Evolutionary conservation across 345 rosid species (phyloP).

Genomic region (Arabidopsis suecica): DNA sequence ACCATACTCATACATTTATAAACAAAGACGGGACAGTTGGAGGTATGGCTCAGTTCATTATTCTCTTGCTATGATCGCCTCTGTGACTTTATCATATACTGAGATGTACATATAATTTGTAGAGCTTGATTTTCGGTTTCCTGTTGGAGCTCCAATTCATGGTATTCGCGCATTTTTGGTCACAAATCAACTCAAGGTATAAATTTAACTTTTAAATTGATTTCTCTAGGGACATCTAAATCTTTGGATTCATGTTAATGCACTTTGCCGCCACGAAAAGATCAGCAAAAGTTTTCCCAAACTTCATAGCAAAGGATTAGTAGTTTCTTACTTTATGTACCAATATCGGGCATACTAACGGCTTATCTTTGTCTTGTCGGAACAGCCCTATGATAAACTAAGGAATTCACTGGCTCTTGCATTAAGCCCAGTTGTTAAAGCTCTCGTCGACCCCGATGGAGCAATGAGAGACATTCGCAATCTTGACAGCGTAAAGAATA

Average conservation of each 20-base stretch:
- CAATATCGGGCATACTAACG: background rate
- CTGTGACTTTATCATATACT: constrained; percentile 3
- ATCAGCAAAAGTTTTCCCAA: background rate
- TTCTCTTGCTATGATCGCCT: constrained; percentile 4
- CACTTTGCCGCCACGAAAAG: background rate
- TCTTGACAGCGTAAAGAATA: constrained; percentile 76
- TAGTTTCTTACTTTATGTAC: background rate
- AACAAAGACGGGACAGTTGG: constrained; percentile 90
- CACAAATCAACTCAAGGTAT: constrained; percentile 90
- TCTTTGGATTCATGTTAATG: constrained; percentile 16
- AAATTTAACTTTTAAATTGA: background rate
- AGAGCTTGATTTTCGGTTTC: constrained; percentile 98
- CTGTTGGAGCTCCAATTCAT: constrained; percentile 92
- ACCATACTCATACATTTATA: constrained; percentile 96
- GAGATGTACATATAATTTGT: constrained; percentile 39
- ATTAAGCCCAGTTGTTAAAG: constrained; percentile 92
- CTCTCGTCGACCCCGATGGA: constrained; percentile 88
- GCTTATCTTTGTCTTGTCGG: constrained; percentile 11
- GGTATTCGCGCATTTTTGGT: constrained; percentile 86
- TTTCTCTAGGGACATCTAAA: background rate
- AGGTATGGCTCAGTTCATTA: constrained; percentile 52
- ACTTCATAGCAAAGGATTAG: constrained; percentile 10
- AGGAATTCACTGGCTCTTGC: constrained; percentile 97
- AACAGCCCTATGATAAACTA: constrained; percentile 89
- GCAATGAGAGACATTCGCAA: constrained; percentile 88